Conservation (phyloP, 192 early-diverging fungal species). For the Backusella australiensis region DNA sequence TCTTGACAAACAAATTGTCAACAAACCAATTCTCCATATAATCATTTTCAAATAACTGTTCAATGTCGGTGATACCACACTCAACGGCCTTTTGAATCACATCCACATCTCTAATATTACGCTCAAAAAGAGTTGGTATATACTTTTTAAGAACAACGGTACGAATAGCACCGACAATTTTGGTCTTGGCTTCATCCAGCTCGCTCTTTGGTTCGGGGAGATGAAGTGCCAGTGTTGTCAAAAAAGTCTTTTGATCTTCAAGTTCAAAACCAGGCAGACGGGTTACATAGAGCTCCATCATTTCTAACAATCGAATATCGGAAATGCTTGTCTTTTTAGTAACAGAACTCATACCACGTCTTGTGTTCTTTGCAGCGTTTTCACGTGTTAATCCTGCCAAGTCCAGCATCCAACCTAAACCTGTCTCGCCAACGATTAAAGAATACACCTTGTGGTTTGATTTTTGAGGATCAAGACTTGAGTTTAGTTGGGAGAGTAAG, state of each 20-base stretch:
- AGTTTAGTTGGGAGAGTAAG: constrained; percentile 36
- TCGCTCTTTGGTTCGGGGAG: neutral
- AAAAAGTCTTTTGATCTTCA: neutral
- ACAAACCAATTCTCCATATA: neutral
- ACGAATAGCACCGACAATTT: neutral
- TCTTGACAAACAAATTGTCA: neutral
- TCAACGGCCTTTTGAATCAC: neutral
- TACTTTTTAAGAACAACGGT: neutral
- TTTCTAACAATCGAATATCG: constrained; percentile 15
- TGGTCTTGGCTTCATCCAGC: constrained; percentile 9
- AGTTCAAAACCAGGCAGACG: neutral
- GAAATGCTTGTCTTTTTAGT: constrained; percentile 42
- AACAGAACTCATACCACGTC: constrained; percentile 47
- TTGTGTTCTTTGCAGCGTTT: constrained; percentile 8
- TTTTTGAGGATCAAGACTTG: neutral
- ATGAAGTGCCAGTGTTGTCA: constrained; percentile 10
- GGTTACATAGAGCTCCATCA: constrained; percentile 11
- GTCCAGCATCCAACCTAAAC: constrained; percentile 45
- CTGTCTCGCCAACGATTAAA: constrained; percentile 39
- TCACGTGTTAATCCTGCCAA: constrained; percentile 41
- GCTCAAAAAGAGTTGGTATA: constrained; percentile 5
- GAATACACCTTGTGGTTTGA: constrained; percentile 8
- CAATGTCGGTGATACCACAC: constrained; percentile 9
- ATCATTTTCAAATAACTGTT: neutral
- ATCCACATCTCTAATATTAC: neutral